Evolutionary conservation across 352 stramenopile genomes (phyloP).

Genomic region (Pythium sp.): DNA sequence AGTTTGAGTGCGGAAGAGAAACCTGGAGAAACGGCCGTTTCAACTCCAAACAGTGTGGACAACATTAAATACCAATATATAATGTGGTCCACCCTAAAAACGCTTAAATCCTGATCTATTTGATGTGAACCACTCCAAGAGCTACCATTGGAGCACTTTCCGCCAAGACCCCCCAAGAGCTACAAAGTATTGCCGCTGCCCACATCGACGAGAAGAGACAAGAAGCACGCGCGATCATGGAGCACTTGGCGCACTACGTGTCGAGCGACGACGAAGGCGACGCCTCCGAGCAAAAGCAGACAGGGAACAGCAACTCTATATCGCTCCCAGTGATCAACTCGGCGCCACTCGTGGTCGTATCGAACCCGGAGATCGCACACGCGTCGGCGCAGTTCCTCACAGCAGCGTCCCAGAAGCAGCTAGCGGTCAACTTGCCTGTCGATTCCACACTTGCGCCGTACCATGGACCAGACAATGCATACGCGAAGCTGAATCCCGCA

Average conservation of each 20-base stretch:
- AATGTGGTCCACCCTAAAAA: not conserved
- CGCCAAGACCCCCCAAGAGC: not conserved
- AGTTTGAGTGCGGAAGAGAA: too few species aligned
- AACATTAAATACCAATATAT: not conserved
- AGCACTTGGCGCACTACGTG: constrained; percentile 42
- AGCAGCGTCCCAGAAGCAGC: constrained; percentile 34
- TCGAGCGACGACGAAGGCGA: constrained; percentile 47
- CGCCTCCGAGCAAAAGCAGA: not conserved
- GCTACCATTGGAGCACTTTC: constrained; percentile 2
- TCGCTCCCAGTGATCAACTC: constrained; percentile 52
- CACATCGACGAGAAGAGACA: not conserved
- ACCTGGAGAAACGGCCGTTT: not conserved
- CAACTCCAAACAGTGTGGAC: not conserved
- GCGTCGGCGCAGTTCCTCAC: constrained; percentile 36
- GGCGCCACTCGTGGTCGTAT: constrained; percentile 36
- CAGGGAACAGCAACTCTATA: not conserved
- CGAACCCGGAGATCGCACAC: constrained; percentile 25
- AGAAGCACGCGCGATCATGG: constrained; percentile 28
- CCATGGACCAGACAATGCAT: constrained; percentile 37
- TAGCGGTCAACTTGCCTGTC: constrained; percentile 63
- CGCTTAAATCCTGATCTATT: not conserved
- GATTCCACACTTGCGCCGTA: constrained; percentile 58
- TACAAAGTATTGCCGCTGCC: not conserved
- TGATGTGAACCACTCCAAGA: not conserved
- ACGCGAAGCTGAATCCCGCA: constrained; percentile 28